These are phyloP conservation scores for Lactifluus hygrophoroides DNA, from an alignment of 768 basidiomycete genomes.

Conservation along the genomic window DNA sequence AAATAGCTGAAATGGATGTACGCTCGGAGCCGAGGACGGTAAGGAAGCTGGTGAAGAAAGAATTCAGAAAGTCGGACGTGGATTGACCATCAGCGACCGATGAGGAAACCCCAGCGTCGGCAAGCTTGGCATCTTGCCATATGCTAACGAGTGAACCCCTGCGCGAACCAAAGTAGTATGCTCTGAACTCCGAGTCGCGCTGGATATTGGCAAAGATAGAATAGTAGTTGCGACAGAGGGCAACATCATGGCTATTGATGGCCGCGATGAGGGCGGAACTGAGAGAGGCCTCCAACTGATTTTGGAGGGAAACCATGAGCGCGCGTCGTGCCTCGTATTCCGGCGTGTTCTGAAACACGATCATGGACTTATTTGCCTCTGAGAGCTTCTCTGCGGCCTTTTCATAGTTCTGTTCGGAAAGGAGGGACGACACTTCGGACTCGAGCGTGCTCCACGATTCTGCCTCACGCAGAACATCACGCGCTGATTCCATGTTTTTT, in stretches of 20 bases:
- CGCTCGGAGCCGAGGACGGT: slow-evolving; percentile 62
- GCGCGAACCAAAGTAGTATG: slow-evolving; percentile 88
- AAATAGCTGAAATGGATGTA: slow-evolving; percentile 69
- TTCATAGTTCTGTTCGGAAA: slow-evolving; percentile 67
- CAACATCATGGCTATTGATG: slow-evolving; percentile 69
- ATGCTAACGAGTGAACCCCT: slow-evolving; percentile 50
- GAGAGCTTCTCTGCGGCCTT: slow-evolving; percentile 90
- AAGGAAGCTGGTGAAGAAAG: slow-evolving; percentile 67
- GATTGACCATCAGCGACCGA: slow-evolving; percentile 27
- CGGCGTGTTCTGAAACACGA: slow-evolving; percentile 85
- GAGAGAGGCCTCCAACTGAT: slow-evolving; percentile 88
- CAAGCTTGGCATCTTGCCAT: slow-evolving; percentile 58
- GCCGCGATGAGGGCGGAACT: slow-evolving; percentile 87
- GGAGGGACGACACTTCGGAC: slow-evolving; percentile 80
- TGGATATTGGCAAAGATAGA: slow-evolving; percentile 87
- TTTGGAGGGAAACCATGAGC: slow-evolving; percentile 87
- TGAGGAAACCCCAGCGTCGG: slow-evolving; percentile 38
- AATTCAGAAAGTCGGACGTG: slow-evolving; percentile 61
- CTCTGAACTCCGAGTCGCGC: slow-evolving; percentile 84
- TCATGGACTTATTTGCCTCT: slow-evolving; percentile 83
- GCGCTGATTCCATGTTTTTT: slow-evolving; percentile 75
- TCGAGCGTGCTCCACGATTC: slow-evolving; percentile 97
- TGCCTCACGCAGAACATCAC: slow-evolving; percentile 87
- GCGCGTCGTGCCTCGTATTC: slow-evolving; percentile 83
- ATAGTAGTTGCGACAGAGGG: slow-evolving; percentile 69